These are phyloP conservation scores for Phytopythium vexans DNA, from an alignment of 352 stramenopile genomes.

Conservation along the genomic window DNA sequence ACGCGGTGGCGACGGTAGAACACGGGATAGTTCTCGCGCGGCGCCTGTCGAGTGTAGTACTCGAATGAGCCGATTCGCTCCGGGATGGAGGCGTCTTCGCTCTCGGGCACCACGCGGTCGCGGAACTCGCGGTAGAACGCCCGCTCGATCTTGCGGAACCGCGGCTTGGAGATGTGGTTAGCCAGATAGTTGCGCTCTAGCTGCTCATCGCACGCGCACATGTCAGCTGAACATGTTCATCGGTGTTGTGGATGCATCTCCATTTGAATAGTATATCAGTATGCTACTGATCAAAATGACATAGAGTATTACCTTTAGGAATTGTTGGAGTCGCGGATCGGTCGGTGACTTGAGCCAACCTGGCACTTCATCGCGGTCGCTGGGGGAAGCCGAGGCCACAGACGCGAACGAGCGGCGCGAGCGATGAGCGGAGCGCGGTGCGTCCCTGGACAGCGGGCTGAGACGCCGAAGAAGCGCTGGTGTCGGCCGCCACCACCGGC, in stretches of 20 bases:
- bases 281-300: background rate
- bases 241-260: too few species aligned
- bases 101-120: slow-evolving; percentile 48
- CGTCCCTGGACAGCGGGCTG: background rate
- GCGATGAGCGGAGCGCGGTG: slow-evolving; percentile 4
- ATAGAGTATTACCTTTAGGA: slow-evolving; percentile 44
- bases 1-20: slow-evolving; percentile 60
- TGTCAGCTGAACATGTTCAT: too few species aligned
- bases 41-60: slow-evolving; percentile 67
- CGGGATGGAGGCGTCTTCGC: slow-evolving; percentile 53
- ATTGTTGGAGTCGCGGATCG: slow-evolving; percentile 45
- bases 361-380: background rate
- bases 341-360: slow-evolving; percentile 51
- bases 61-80: slow-evolving; percentile 73
- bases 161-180: slow-evolving; percentile 45
- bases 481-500: slow-evolving; percentile 1
- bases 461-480: background rate
- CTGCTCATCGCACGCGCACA: slow-evolving; percentile 11
- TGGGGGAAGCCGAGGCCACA: background rate
- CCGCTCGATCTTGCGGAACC: slow-evolving; percentile 58
- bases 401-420: background rate
- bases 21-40: slow-evolving; percentile 70
- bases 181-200: slow-evolving; percentile 50
- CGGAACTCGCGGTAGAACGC: slow-evolving; percentile 67
- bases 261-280: background rate